These are phyloP conservation scores for Sporothrix euskadiensis DNA, from an alignment of 2,329 filamentous ascomycete species.

Conservation along the genomic window DNA sequence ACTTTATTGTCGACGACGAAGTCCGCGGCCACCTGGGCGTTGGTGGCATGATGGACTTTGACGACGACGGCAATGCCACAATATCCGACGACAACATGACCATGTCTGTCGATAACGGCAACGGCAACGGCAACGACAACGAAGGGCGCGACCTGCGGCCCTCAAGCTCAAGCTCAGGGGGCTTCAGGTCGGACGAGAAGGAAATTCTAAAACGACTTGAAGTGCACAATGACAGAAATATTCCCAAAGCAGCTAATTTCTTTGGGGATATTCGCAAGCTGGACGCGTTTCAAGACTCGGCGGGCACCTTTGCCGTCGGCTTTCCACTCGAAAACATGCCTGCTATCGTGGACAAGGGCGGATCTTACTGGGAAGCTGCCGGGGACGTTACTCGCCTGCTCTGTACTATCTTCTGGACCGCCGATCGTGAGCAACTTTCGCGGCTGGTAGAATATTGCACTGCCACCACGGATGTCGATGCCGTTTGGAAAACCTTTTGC, in stretches of 20 bases:
- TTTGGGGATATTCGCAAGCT: background rate
- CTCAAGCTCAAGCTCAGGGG: background rate
- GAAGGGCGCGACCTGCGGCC: background rate
- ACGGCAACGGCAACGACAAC: background rate
- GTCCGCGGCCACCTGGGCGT: background rate
- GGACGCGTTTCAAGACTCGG: background rate
- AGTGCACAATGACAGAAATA: background rate
- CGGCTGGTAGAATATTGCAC: slow-evolving; percentile 22
- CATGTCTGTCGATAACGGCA: background rate
- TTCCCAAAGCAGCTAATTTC: background rate
- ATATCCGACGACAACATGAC: background rate
- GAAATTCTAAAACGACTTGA: background rate
- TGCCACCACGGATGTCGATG: background rate
- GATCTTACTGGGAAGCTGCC: slow-evolving; percentile 26
- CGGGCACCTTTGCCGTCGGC: no score
- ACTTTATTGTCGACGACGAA: slow-evolving; percentile 52
- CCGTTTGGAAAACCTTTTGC: slow-evolving; percentile 30
- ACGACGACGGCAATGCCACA: slow-evolving; percentile 16
- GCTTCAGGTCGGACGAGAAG: background rate
- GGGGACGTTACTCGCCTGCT: slow-evolving; percentile 30
- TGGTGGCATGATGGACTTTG: background rate
- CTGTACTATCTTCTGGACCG: slow-evolving; percentile 27
- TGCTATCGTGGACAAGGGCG: slow-evolving; percentile 29
- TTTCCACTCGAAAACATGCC: slow-evolving; percentile 21
- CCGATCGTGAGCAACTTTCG: slow-evolving; percentile 17